Base-by-base conservation (phyloP, 2,329 filamentous ascomycete species). In the Phialophora tarda region DNA sequence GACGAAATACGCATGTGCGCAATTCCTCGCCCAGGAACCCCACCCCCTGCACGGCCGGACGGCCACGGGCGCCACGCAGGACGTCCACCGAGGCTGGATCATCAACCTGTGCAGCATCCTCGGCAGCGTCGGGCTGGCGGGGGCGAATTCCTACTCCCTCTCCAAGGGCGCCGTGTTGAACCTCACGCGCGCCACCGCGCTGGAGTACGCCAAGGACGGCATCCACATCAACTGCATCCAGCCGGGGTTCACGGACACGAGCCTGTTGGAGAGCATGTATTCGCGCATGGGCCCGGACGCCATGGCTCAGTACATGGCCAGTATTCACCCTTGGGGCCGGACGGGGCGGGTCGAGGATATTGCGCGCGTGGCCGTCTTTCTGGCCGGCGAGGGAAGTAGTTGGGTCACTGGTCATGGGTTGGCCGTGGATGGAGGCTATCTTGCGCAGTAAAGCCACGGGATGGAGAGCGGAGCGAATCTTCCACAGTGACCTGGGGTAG, bases 81-180 rank as follows among this genome's bases (percentile, higher is more conserved):
- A 61, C 28, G 75, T 76, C 4, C 75, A 78, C 54, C 24, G 65
- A 21, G 68, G 68, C 21, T 64, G 68, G 59, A 88, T 97, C 79
- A 64, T 71, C 54, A 71, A 71, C 57, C 38, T 69, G 2, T 38
- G 59, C 24, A 59, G 44, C 23, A 64, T 71, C 47, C 53, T 66
- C 14, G 63, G 63, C 44, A 59, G 28, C 12, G 63, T 58, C 7
- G 65, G 62, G 2, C 24, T 66, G 6, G 23, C 59, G 4, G 76
- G 68, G 2, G 71, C 64, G 26, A 50, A 38, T 7, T 24, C 57
- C 10, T 85, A 85, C 69, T 80, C 78, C 58, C 79, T 81, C 2
- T 79, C 77, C 50, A 85, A 85, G 67, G 80, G 80, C 4, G 82
- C 81, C 0, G 80, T 83, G 7, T 73, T 79, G 8, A 74, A 78